These are phyloP conservation scores for Saccharomyces mikatae DNA, from an alignment of 805 yeast genomes.

Conservation along the genomic window DNA sequence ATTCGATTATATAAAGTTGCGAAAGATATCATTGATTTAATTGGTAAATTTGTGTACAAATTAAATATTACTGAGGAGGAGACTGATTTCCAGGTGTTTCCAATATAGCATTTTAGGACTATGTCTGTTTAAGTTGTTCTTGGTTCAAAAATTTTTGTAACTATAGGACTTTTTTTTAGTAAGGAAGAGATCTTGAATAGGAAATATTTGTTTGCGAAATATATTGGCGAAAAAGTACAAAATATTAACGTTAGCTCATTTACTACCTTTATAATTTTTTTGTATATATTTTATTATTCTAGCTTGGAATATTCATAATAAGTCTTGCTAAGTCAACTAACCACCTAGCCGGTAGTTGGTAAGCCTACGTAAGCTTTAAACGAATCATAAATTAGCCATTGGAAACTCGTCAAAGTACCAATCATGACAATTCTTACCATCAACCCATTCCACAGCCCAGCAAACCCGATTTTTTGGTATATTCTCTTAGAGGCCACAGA, in stretches of 20 bases:
- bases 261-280: not conserved
- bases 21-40: not conserved
- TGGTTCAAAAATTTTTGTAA: no score
- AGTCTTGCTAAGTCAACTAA: not conserved
- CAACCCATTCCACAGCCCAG: conserved; percentile 91
- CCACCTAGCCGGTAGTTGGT: conserved; percentile 81
- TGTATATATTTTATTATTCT: not conserved
- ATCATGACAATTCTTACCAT: conserved; percentile 93
- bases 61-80: not conserved
- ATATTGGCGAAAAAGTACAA: not conserved
- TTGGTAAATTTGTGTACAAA: not conserved
- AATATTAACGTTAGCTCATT: no score
- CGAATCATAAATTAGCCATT: conserved; percentile 94
- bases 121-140: not conserved
- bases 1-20: no score
- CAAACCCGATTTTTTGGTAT: conserved; percentile 76
- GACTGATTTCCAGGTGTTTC: not conserved
- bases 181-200: no score
- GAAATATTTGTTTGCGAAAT: no score
- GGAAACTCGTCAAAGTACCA: conserved; percentile 94
- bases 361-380: conserved; percentile 91
- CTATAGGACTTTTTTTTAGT: no score
- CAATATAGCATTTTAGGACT: not conserved
- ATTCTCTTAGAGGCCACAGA: conserved; percentile 65
- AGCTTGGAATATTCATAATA: not conserved